Conservation (phyloP, 2,329 filamentous ascomycete species). For the Fusarium luffae region DNA sequence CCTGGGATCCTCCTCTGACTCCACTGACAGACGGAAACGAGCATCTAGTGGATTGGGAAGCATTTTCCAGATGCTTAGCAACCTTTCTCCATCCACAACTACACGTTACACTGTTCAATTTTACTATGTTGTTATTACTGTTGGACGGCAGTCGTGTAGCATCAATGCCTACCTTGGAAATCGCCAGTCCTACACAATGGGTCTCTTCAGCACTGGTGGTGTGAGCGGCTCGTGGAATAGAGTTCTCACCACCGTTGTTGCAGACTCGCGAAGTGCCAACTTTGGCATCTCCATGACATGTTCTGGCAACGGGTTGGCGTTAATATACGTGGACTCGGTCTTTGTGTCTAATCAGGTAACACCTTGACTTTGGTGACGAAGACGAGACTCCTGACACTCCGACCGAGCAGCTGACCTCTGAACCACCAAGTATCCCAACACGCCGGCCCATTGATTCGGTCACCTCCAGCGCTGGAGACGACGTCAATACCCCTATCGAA, state of each 20-base stretch:
- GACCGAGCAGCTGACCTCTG: neutral
- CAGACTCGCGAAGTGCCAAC: neutral
- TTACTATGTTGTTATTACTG: neutral
- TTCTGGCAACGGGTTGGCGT: neutral
- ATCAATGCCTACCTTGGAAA: neutral
- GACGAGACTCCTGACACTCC: neutral
- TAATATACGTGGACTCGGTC: constrained; percentile 10
- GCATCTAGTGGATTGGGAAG: neutral
- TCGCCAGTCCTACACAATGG: constrained; percentile 5
- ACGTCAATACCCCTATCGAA: neutral
- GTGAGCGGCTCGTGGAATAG: neutral
- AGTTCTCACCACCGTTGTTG: constrained; percentile 1
- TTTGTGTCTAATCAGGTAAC: constrained; percentile 33
- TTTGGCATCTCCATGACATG: constrained; percentile 13
- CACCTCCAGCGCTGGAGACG: neutral
- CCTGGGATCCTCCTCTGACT: neutral
- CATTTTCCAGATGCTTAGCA: constrained; percentile 1
- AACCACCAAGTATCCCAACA: neutral
- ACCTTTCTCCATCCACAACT: neutral
- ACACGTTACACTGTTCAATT: constrained; percentile 17
- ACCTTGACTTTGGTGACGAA: neutral
- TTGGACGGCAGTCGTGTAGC: neutral
- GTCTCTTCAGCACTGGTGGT: neutral
- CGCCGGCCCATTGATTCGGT: neutral
- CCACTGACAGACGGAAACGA: constrained; percentile 1